These are phyloP conservation scores for Domatiomyces globalis DNA, from an alignment of 2,329 filamentous ascomycete species.

Conservation along the genomic window DNA sequence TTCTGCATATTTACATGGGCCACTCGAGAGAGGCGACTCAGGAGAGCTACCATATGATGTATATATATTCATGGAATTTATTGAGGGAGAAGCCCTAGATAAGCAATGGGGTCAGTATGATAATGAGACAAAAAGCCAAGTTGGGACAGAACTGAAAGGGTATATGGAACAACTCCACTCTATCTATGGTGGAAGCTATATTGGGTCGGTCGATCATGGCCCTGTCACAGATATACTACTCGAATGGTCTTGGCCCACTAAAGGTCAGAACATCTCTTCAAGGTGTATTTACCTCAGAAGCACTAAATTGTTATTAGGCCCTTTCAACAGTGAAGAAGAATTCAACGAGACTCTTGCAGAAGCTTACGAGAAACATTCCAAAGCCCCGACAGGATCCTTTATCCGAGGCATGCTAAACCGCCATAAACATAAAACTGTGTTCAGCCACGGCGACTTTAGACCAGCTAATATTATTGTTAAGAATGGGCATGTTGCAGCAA, in stretches of 20 bases:
- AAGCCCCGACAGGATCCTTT: background rate
- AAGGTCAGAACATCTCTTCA: no score
- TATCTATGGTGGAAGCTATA: background rate
- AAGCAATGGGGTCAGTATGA: background rate
- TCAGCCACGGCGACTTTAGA: conserved; percentile 16
- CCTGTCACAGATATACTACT: background rate
- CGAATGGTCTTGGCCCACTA: background rate
- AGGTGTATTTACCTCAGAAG: no score
- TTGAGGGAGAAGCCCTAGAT: background rate
- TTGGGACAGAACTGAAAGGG: background rate
- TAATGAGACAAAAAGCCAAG: background rate
- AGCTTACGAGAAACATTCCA: background rate
- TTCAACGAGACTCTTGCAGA: conserved; percentile 3
- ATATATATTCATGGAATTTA: background rate
- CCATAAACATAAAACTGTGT: conserved; percentile 11
- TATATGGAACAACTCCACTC: background rate
- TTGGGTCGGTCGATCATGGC: background rate
- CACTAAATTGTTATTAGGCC: background rate
- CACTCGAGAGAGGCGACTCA: no score
- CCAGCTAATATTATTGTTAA: conserved; percentile 16
- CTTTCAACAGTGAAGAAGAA: conserved; percentile 1
- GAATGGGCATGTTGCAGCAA: conserved; percentile 13
- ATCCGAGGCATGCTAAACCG: background rate
- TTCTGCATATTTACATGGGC: conserved; percentile 9
- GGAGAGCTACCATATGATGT: background rate